Evolutionary conservation across 2,329 filamentous ascomycete genomes (phyloP).

Genomic region (Pestalotiopsis sp.): DNA sequence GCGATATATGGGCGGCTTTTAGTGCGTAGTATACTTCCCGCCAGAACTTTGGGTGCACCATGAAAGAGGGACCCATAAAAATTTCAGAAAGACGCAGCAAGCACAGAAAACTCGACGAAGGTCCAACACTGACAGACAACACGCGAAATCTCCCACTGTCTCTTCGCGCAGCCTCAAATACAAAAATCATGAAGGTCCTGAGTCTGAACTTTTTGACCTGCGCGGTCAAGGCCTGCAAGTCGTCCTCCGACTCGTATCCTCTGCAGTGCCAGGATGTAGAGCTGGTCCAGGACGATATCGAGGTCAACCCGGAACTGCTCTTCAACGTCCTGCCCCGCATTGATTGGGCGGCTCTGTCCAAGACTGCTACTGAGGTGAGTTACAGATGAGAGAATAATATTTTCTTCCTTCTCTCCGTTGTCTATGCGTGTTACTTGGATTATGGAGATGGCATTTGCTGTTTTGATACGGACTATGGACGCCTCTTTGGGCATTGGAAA

Average conservation of each 20-base stretch:
- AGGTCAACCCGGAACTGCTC: conserved; percentile 79
- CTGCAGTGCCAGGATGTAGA: conserved; percentile 92
- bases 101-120: neutral
- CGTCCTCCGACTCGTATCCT: conserved; percentile 77
- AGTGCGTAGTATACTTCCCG: neutral
- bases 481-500: too few species aligned
- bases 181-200: conserved; percentile 79
- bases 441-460: neutral
- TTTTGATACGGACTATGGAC: neutral
- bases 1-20: neutral
- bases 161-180: neutral
- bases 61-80: conserved; percentile 14
- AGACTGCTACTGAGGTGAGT: conserved; percentile 75
- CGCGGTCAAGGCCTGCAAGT: conserved; percentile 93
- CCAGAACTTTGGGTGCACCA: neutral
- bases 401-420: neutral
- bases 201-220: conserved; percentile 97
- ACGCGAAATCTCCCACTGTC: neutral
- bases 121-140: neutral
- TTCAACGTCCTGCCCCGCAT: conserved; percentile 83
- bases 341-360: conserved; percentile 82
- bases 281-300: conserved; percentile 81
- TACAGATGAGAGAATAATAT: neutral
- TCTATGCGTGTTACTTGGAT: neutral
- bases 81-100: conserved; percentile 6